Conservation (phyloP, 2,329 filamentous ascomycete genomes). For the Seiridium cupressi region DNA sequence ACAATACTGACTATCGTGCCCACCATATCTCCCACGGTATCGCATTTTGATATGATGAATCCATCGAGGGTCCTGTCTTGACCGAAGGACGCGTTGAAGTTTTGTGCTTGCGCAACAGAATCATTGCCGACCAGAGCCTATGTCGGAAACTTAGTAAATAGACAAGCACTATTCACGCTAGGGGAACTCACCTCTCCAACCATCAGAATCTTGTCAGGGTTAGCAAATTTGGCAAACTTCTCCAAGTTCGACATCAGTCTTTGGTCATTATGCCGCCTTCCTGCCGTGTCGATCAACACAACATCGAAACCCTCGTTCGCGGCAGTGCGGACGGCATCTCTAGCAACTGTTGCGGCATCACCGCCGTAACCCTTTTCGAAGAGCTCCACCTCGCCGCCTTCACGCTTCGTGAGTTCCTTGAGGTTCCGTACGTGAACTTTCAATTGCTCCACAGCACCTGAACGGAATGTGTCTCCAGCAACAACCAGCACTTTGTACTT, state of each 20-base stretch:
- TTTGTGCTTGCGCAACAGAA: constrained; percentile 90
- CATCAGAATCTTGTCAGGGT: constrained; percentile 98
- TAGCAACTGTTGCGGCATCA: constrained; percentile 91
- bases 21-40: constrained; percentile 99
- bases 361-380: constrained; percentile 98
- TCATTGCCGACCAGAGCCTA: constrained; percentile 91
- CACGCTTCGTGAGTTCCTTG: constrained; percentile 80
- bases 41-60: constrained; percentile 98
- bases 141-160: too few species aligned
- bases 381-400: constrained; percentile 82
- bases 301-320: constrained; percentile 79
- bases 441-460: constrained; percentile 93
- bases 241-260: constrained; percentile 94
- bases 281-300: constrained; percentile 94
- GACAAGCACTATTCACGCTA: not conserved
- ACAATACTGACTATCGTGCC: constrained; percentile 94
- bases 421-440: constrained; percentile 93
- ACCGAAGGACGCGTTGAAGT: constrained; percentile 94
- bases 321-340: constrained; percentile 85
- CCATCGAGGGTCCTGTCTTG: constrained; percentile 78
- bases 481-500: constrained; percentile 93
- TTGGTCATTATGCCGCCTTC: constrained; percentile 91
- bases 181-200: constrained; percentile 60
- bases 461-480: constrained; percentile 95
- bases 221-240: constrained; percentile 94